Percentiles rank a stretch among this genome's conserved stretches.
These are phyloP conservation scores for Nakaseomyces uthaithaninus DNA, from an alignment of 1,139 yeast species.

Conservation along the genomic window DNA sequence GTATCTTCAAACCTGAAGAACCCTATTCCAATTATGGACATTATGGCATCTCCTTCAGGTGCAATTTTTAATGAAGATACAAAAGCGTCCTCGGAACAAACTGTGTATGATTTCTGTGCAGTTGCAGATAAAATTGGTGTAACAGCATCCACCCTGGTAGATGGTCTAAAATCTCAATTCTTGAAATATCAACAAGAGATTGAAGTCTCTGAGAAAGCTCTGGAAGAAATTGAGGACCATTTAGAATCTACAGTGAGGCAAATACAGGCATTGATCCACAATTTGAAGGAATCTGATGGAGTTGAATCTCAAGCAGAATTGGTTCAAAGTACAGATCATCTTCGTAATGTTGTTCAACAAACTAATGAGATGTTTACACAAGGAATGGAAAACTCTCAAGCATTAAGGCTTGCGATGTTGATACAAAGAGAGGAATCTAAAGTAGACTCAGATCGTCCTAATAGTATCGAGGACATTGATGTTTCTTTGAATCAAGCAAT, in stretches of 20 bases:
- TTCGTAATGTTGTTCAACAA: conserved; percentile 1
- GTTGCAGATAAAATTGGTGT: background rate
- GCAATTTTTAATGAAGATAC: background rate
- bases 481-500: conserved; percentile 31
- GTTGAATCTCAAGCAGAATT: conserved; percentile 2
- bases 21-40: conserved; percentile 10
- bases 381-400: conserved; percentile 45
- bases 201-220: conserved; percentile 1
- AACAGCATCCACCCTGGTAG: background rate
- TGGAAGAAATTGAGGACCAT: background rate
- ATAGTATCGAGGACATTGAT: background rate
- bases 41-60: conserved; percentile 15
- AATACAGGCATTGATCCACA: conserved; percentile 5
- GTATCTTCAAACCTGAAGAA: conserved; percentile 7
- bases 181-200: background rate
- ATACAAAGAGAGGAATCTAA: conserved; percentile 37
- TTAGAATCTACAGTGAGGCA: conserved; percentile 1
- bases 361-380: conserved; percentile 4
- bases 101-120: background rate
- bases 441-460: conserved; percentile 1
- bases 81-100: background rate
- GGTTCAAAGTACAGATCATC: conserved; percentile 2
- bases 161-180: conserved; percentile 4
- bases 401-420: conserved; percentile 47
- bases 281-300: conserved; percentile 10